Evolutionary conservation across 192 early-diverging fungal genomes (phyloP), one percentile per base, ranked within the genome.

Genomic region (Pilobolus umbonatus): DNA sequence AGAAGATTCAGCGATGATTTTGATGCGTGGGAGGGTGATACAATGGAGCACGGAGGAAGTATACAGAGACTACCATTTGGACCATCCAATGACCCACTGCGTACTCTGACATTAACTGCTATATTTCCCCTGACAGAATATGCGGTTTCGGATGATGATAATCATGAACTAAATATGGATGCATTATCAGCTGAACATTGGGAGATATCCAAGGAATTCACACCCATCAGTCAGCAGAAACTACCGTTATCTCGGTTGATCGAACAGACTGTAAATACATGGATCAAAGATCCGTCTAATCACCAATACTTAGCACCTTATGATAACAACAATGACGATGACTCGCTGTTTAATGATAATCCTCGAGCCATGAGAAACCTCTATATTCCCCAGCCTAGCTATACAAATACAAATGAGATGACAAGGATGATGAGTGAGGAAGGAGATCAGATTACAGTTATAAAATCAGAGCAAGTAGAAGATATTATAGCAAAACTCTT

Each of bases 51-150:
- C 69, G 14, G 54, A 9, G 24, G 4, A 22, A 26, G 62, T 4
- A 2, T 24, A 19, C 65, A 73, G 5, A 31, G 32, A 3, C 47
- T 82, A 49, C 72, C 72, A 7, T 82, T 82, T 55, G 80, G 80
- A 4, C 69, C 80, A n/a, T 62, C 51, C 4, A 79, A 82, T 17
- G 80, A 82, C 47, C 80, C 78, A 24, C 54, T 82, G n/a, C 61
- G 66, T 21, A 76, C 78, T 1, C 15, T 82, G 10, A 67, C 67
- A 1, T 57, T 82, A 0, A 64, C 54, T 26, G 74, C 78, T 19
- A 56, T 73, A 2, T 82, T 82, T 58, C 78, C 75, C 2, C 55
- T 69, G 1, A 61, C 74, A 0, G 63, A 65, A 1, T 43, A 65
- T 14, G 28, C 65, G 7, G 75, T 75, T 53, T 28, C 64, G 7